Conservation (phyloP, 148 eudicot genomes). For the Oxyria digyna region DNA sequence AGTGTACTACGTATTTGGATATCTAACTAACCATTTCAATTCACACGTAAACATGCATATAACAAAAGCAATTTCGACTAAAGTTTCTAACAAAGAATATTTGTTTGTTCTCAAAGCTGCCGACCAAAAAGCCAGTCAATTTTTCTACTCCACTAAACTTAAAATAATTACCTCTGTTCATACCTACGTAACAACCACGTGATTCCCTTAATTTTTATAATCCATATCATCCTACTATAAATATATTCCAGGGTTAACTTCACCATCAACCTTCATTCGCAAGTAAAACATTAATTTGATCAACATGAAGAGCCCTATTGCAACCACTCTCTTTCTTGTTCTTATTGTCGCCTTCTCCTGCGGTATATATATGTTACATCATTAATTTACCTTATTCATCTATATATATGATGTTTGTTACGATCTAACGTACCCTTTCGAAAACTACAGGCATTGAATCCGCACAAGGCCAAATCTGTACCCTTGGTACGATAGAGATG, state of each 20-base stretch:
- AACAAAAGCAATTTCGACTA: too few relatives aligned
- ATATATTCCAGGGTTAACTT: too few relatives aligned
- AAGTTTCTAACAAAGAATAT: too few relatives aligned
- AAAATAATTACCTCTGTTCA: neutral
- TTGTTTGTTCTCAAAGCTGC: too few relatives aligned
- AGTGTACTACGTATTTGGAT: too few relatives aligned
- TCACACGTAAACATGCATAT: too few relatives aligned
- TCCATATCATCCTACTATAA: too few relatives aligned
- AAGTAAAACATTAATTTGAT: too few relatives aligned
- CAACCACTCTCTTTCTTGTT: conserved; percentile 2
- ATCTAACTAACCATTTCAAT: too few relatives aligned
- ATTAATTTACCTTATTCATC: neutral
- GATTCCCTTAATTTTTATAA: neutral
- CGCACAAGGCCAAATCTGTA: conserved; percentile 4
- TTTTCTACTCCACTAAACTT: neutral
- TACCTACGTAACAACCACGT: neutral
- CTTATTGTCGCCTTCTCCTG: neutral
- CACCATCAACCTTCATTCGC: too few relatives aligned
- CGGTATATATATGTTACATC: neutral
- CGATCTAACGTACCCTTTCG: neutral
- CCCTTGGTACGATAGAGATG: conserved; percentile 4
- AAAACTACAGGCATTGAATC: neutral
- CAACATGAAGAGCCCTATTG: conserved; percentile 5
- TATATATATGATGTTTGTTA: neutral
- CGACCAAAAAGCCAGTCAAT: conserved; percentile 3